Conservation (phyloP, 106 monocot species). For the Dioscorea dumetorum region DNA sequence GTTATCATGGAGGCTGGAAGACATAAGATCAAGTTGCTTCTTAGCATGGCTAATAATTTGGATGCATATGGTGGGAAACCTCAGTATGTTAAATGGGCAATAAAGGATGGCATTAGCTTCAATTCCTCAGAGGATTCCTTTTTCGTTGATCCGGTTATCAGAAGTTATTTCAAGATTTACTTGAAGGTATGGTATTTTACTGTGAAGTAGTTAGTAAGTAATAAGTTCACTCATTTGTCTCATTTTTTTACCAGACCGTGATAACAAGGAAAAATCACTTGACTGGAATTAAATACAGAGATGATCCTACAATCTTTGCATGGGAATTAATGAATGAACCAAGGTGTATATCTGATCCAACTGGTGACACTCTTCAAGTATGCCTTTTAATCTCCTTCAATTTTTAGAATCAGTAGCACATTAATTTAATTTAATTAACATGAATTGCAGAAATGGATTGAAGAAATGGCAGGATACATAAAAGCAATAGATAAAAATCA, state of each 20-base stretch:
- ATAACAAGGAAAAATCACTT: constrained; percentile 89
- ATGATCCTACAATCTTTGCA: constrained; percentile 92
- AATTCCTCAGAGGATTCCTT: constrained; percentile 87
- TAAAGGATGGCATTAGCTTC: constrained; percentile 73
- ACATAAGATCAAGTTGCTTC: constrained; percentile 48
- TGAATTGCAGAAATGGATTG: constrained; percentile 72
- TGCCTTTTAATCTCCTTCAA: too few species aligned
- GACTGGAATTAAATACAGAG: constrained; percentile 76
- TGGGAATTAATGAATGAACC: constrained; percentile 99
- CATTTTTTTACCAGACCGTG: constrained; percentile 45
- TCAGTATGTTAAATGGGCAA: constrained; percentile 91
- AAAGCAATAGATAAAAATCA: constrained; percentile 83
- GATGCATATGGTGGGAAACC: constrained; percentile 63
- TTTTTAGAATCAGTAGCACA: too few species aligned
- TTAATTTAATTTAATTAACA: neutral
- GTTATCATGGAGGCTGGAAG: constrained; percentile 61
- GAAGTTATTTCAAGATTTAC: constrained; percentile 79
- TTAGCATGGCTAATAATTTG: constrained; percentile 61
- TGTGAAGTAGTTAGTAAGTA: neutral
- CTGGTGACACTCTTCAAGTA: constrained; percentile 86
- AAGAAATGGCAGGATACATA: constrained; percentile 76
- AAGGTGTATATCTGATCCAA: constrained; percentile 57
- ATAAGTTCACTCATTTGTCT: too few species aligned
- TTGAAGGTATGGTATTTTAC: constrained; percentile 41
- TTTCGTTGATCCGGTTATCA: constrained; percentile 76